Evolutionary conservation across 257 asterid species (phyloP).

Genomic region (Nicotiana obtusifolia): DNA sequence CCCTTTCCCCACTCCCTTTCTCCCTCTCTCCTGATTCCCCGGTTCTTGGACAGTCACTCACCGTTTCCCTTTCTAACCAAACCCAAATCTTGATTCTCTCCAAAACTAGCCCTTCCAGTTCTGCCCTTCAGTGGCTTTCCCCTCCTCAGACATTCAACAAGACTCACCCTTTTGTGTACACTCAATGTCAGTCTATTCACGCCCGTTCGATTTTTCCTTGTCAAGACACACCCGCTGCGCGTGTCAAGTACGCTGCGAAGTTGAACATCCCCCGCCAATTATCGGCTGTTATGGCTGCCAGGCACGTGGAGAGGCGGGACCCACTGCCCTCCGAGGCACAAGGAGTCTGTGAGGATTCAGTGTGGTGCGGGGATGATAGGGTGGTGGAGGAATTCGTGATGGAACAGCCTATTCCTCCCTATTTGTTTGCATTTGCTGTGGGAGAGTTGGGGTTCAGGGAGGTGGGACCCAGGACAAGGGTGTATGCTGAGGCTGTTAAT

Average conservation of each 20-base stretch:
- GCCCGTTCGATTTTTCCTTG: constrained; percentile 96
- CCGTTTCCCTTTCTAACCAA: neutral
- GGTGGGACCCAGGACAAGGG: constrained; percentile 87
- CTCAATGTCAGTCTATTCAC: constrained; percentile 92
- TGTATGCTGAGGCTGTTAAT: constrained; percentile 57
- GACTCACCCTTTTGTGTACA: constrained; percentile 68
- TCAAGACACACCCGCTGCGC: constrained; percentile 93
- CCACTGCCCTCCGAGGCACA: constrained; percentile 43
- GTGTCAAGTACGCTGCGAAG: constrained; percentile 57
- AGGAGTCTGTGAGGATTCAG: constrained; percentile 58
- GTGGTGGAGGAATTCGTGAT: constrained; percentile 80
- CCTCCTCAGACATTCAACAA: constrained; percentile 85
- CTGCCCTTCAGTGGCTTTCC: constrained; percentile 81
- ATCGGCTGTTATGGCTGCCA: constrained; percentile 83
- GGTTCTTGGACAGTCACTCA: constrained; percentile 13
- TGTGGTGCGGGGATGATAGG: constrained; percentile 83
- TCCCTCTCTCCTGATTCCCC: constrained; percentile 14
- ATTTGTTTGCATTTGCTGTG: constrained; percentile 86
- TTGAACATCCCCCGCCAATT: constrained; percentile 59
- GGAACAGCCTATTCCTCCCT: constrained; percentile 92
- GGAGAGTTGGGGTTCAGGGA: constrained; percentile 87
- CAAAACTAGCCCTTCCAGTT: neutral
- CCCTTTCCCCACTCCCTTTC: constrained; percentile 52
- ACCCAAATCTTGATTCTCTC: constrained; percentile 7
- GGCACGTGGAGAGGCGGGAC: constrained; percentile 47